These are phyloP conservation scores for Protea cynaroides DNA, from an alignment of 164 flowering plant genomes.

Conservation along the genomic window DNA sequence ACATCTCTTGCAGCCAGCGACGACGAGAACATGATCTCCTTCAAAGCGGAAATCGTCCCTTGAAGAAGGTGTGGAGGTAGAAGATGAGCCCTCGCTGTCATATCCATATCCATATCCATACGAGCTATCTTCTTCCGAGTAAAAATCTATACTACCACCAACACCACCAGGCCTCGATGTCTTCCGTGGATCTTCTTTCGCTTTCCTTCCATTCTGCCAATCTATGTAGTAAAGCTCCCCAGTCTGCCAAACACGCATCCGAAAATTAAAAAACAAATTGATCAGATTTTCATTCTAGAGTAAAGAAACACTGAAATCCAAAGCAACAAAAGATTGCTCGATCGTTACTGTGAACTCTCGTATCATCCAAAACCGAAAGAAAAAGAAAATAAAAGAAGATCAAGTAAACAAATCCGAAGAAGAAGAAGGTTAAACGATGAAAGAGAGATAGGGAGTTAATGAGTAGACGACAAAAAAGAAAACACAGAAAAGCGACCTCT, in stretches of 20 bases:
- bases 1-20: slow-evolving; percentile 31
- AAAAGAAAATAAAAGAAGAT: not conserved
- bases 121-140: slow-evolving; percentile 36
- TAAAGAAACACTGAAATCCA: not conserved
- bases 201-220: slow-evolving; percentile 72
- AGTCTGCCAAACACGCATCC: slow-evolving; percentile 42
- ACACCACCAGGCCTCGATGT: slow-evolving; percentile 8
- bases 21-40: slow-evolving; percentile 25
- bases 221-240: slow-evolving; percentile 87
- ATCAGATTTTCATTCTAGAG: too few species aligned
- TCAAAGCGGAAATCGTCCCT: slow-evolving; percentile 13
- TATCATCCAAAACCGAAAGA: not conserved
- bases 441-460: too few species aligned
- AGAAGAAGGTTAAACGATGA: too few species aligned
- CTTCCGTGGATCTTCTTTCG: slow-evolving; percentile 68
- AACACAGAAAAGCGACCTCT: not conserved
- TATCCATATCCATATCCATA: slow-evolving; percentile 1
- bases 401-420: too few species aligned
- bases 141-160: slow-evolving; percentile 16
- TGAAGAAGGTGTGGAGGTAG: slow-evolving; percentile 33
- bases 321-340: not conserved
- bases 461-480: not conserved
- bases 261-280: not conserved
- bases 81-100: slow-evolving; percentile 51
- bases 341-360: too few species aligned